phyloP scores from a whole-genome alignment of 1,284 basidiomycete genomes.

The Volvariella surrecta region DNA sequence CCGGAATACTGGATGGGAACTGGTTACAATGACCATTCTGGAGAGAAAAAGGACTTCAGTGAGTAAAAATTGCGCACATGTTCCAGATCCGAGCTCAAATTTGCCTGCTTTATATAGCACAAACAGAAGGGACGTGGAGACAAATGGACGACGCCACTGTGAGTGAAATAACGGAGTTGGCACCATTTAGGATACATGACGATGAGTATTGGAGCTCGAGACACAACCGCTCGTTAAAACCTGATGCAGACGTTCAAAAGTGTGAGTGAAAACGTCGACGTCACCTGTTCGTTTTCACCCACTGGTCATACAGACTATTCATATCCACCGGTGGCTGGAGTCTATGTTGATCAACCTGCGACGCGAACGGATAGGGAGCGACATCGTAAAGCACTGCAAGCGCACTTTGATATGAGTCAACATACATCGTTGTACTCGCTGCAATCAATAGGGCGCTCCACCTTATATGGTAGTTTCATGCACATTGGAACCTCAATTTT shows the following conservation, averaged over 20 bases:
- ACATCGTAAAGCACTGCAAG: not conserved
- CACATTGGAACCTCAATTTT: not conserved
- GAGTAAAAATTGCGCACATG: not conserved
- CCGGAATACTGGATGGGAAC: constrained; percentile 1
- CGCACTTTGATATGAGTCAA: not conserved
- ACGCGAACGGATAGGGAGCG: not conserved
- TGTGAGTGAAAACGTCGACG: not conserved
- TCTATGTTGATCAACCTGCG: not conserved
- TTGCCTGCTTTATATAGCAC: not conserved
- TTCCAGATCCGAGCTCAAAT: not conserved
- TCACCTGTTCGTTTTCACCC: not conserved
- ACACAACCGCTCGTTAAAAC: not conserved
- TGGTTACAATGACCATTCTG: not conserved
- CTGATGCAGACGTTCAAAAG: not conserved
- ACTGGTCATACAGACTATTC: not conserved
- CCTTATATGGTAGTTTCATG: too few relatives aligned
- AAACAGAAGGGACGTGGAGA: not conserved
- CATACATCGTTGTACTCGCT: too few relatives aligned
- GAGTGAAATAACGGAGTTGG: not conserved
- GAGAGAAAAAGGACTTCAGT: not conserved
- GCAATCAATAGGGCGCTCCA: too few relatives aligned
- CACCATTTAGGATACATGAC: not conserved
- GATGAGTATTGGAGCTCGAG: not conserved
- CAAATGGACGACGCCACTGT: not conserved
- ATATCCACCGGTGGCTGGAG: not conserved